Base-by-base conservation (phyloP, 129 eudicot genomes). In the Tagetes patula region DNA sequence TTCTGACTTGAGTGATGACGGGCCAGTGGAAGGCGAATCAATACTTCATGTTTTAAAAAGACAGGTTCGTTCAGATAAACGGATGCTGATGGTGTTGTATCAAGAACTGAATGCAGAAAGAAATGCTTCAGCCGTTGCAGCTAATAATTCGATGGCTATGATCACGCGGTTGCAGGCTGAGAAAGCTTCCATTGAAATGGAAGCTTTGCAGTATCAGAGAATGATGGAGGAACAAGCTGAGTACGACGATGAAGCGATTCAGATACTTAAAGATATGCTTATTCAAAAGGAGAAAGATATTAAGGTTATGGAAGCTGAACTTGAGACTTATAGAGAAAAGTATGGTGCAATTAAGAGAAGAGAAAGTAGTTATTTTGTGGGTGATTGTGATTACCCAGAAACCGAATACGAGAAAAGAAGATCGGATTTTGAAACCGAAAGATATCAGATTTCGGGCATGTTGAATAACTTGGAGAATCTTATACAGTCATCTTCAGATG, bases 81-180 rank as follows among this genome's bases (percentile, higher is more conserved):
- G 80, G 58, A 77, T 89, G 37, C 80, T 92, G 3, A 79, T 78
- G 30, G 91, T 79, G 1, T 49, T 92, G 1, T 89, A 87, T 71
- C 91, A 86, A 91, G 98, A 92, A 65, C 74, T 92, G 58, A 91
- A 87, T 31, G 98, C 89, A 82, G 98, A 92, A 75, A 72, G 98
- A 69, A 87, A 80, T 33, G 98, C 98, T 39, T 84, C 97, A 0
- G 96, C 96, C 3, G 78, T 85, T 63, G 98, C 98, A 37, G 98
- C 98, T n/a, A 92, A 92, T 74, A 87, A 92, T 34, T 95, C 96
- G 8, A 89, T 92, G 98, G 98, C 98, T 7, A 92, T 92, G 98
- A 92, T 92, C 60, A 89, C 96, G 0, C 75, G 94, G 7, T 72
- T 92, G 67, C 98, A 92, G 54, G 95, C 87, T 0, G 98, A 92